Percentiles rank a stretch among this genome's conserved stretches.
Conservation (phyloP, 192 early-diverging fungal genomes). For the Chytriomyces confervae region DNA sequence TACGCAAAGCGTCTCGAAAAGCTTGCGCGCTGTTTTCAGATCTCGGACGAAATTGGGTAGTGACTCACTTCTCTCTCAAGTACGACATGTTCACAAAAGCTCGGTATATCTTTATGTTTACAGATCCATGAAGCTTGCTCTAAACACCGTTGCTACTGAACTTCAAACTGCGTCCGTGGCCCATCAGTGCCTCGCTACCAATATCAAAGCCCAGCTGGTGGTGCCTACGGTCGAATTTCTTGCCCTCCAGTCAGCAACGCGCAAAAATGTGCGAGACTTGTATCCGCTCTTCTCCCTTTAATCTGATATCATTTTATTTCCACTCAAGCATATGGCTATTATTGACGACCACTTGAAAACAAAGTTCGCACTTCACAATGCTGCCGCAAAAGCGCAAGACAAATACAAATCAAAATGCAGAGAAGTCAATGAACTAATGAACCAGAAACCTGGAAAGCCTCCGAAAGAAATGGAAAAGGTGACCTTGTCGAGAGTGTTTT, state of each 20-base stretch:
- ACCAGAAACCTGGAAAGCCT: slow-evolving; percentile 22
- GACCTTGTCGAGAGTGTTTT: not conserved
- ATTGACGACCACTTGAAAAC: slow-evolving; percentile 51
- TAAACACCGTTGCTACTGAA: slow-evolving; percentile 53
- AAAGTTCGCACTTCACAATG: slow-evolving; percentile 42
- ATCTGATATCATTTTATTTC: not conserved
- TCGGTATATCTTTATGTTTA: not conserved
- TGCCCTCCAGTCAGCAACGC: slow-evolving; percentile 40
- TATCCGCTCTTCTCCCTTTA: not conserved
- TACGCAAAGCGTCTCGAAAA: slow-evolving; percentile 53
- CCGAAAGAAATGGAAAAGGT: slow-evolving; percentile 53
- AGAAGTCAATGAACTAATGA: slow-evolving; percentile 38
- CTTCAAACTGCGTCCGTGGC: slow-evolving; percentile 47
- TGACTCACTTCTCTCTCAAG: not conserved
- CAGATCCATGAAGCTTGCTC: slow-evolving; percentile 51
- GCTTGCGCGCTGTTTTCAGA: slow-evolving; percentile 50
- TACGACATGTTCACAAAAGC: not conserved
- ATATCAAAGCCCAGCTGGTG: slow-evolving; percentile 53
- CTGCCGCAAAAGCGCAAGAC: slow-evolving; percentile 54
- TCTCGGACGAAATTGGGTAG: slow-evolving; percentile 58
- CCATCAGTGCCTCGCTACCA: slow-evolving; percentile 50
- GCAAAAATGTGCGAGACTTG: slow-evolving; percentile 49
- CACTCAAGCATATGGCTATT: slow-evolving; percentile 44
- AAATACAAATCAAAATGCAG: slow-evolving; percentile 54
- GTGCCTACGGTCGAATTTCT: slow-evolving; percentile 51